Evolutionary conservation across 2,329 filamentous ascomycete species (phyloP), one percentile per base, ranked within the genome.

Genomic region (Setomelanomma holmii): DNA sequence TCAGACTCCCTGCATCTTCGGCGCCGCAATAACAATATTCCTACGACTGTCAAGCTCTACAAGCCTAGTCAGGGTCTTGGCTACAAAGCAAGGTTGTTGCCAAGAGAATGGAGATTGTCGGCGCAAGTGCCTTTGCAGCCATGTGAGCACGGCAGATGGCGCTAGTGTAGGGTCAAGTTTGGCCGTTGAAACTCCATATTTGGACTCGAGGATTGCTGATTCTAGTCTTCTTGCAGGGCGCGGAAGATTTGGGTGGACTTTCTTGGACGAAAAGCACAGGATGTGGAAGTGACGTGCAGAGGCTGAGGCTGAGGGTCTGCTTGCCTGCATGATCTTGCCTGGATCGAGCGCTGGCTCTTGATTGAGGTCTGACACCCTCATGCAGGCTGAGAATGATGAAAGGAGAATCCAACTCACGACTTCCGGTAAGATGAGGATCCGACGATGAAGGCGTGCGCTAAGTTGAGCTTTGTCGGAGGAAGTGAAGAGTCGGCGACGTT

Each of bases 41-140:
- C 34, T 27, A 38, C 22, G 21, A 27, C 43, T 46, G 30, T 43
- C 27, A 55, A 49, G 35, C 34, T 51, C 50, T 19, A 36, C 43
- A 53, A 41, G 21, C 49, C 35, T 45, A 57, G 49, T 44, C 14
- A 5, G 35, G 14, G 34, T 33, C 45, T 44, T 42, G 43, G 49
- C 16, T 20, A 3, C 20, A 17, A 27, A 52, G 19, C 21, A 44
- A 16, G n/a, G 16, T 35, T 11, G 16, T 27, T 46, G 27, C 22
- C 48, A 55, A 56, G 36, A 17, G 12, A 40, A 58, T 52, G 49
- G 49, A 49, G 60, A 63, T 65, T 53, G 44, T 49, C 56, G 40
- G 49, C 19, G 21, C 45, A 50, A 45, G 49, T 47, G 33, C 22
- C 4, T 16, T 35, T 45, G 12, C 33, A 49, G 17, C 35, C 22